phyloP scores from a whole-genome alignment of 1,284 basidiomycete species.

The Fereydounia khargensis region DNA sequence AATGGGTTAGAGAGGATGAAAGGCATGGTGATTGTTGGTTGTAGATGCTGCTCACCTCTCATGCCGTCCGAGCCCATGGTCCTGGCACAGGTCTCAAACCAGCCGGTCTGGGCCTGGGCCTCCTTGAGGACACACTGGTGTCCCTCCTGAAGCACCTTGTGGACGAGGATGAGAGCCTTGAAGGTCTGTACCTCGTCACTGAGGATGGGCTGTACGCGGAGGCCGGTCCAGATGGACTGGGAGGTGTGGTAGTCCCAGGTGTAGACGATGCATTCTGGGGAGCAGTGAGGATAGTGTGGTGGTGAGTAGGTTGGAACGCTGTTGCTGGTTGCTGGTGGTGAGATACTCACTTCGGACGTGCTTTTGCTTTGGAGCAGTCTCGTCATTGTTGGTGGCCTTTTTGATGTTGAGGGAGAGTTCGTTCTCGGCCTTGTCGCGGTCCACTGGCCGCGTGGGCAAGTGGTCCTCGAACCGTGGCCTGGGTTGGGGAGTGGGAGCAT shows the following conservation, averaged over 20 bases:
- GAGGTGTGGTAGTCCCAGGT: constrained; percentile 58
- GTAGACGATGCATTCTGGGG: constrained; percentile 54
- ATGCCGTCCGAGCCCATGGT: constrained; percentile 48
- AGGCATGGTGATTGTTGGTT: no score
- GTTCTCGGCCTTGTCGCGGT: constrained; percentile 54
- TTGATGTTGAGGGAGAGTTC: constrained; percentile 54
- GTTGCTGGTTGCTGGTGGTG: neutral
- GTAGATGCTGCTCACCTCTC: no score
- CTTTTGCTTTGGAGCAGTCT: constrained; percentile 57
- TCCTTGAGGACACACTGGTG: constrained; percentile 52
- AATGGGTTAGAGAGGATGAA: no score
- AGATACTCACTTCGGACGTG: constrained; percentile 51
- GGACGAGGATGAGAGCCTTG: constrained; percentile 56
- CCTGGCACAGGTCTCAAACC: constrained; percentile 56
- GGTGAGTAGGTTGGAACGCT: neutral
- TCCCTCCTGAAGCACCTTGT: constrained; percentile 57
- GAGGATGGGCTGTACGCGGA: constrained; percentile 55
- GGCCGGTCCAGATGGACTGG: constrained; percentile 53
- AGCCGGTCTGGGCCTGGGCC: constrained; percentile 53
- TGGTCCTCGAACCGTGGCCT: constrained; percentile 41
- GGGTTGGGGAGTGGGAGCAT: no score
- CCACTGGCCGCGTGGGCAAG: constrained; percentile 51
- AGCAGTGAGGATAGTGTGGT: neutral
- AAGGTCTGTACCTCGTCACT: constrained; percentile 57
- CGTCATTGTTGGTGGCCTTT: constrained; percentile 54